Evolutionary conservation across 768 basidiomycete genomes (phyloP), one percentile per base, ranked within the genome.

Genomic region (Amanita rimosa): DNA sequence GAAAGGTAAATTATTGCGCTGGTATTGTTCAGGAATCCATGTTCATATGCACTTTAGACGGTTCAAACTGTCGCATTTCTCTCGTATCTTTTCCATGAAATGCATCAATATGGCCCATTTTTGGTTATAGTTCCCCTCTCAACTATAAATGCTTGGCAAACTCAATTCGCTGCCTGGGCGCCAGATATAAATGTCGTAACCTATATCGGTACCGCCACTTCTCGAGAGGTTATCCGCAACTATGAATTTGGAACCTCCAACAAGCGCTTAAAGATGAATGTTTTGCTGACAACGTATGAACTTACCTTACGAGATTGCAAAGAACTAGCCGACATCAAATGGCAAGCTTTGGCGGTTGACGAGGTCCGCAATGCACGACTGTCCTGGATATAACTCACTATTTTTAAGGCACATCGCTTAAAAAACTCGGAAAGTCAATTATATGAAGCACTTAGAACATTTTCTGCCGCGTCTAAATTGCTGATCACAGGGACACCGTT

Each of bases 401-500:
- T 50, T 22, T 6, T 36, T 52, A 56, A 91, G 87, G 95, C 96
- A 2, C 96, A 99, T 69, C 89, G 96, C 13, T 66, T 99, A 56
- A 99, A 99, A 74, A 98, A 99, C 65, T 90, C 88, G 48, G 96
- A 98, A 64, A 91, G 89, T 57, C 94, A 97, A 68, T 64, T 99
- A 46, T 98, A 98, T 65, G 92, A 98, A 62, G 94, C 94, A 4
- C 72, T 99, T 48, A 74, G 79, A 58, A 78, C 87, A 53, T 99
- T 98, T 70, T 76, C 81, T 41, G 85, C 92, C 38, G 85, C 86
- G 3, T 92, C 88, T 33, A 93, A 95, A 67, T 75, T 99, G 49
- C 80, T 99, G 57, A 98, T 99, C 62, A 99, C 96, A 1, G 96
- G 96, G 13, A 99, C 96, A 2, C 96, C 96, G 21, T 71, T 99